These are phyloP conservation scores for Microcos paniculata DNA, from an alignment of 345 rosid species.

Conservation along the genomic window DNA sequence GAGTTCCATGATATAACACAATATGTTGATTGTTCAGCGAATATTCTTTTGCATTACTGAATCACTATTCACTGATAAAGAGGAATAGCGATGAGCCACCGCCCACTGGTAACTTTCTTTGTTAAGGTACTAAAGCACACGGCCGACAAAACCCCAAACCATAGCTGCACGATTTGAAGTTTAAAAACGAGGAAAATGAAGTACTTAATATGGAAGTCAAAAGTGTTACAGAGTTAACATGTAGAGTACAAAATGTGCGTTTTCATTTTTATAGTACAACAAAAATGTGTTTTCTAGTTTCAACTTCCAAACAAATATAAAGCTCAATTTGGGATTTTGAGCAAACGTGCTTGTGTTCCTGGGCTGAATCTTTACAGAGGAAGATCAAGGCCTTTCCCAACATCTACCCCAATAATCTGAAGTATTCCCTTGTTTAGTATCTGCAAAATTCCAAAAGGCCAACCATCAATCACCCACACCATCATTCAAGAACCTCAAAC, in stretches of 20 bases:
- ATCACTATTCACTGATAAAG: too few species aligned
- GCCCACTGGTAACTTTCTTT: too few species aligned
- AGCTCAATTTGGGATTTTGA: background rate
- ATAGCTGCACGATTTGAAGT: background rate
- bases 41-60: too few species aligned
- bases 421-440: slow-evolving; percentile 75
- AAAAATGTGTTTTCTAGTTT: background rate
- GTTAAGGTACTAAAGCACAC: too few species aligned
- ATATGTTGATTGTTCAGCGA: background rate
- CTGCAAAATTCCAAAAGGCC: slow-evolving; percentile 35
- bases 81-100: too few species aligned
- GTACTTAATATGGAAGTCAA: background rate
- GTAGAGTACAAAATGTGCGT: background rate
- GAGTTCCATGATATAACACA: background rate
- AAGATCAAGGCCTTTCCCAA: slow-evolving; percentile 82
- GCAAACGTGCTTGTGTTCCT: background rate
- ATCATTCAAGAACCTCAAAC: background rate
- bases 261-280: background rate
- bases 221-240: background rate
- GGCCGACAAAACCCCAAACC: background rate
- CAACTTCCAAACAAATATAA: background rate
- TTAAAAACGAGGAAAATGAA: background rate
- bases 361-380: slow-evolving; percentile 51
- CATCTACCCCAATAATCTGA: slow-evolving; percentile 68
- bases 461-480: background rate